A percentile compares a stretch with the other conserved stretches of the same genome.
Evolutionary conservation across 2,329 filamentous ascomycete species (phyloP).

Genomic region (Rhinocladiella similis): DNA sequence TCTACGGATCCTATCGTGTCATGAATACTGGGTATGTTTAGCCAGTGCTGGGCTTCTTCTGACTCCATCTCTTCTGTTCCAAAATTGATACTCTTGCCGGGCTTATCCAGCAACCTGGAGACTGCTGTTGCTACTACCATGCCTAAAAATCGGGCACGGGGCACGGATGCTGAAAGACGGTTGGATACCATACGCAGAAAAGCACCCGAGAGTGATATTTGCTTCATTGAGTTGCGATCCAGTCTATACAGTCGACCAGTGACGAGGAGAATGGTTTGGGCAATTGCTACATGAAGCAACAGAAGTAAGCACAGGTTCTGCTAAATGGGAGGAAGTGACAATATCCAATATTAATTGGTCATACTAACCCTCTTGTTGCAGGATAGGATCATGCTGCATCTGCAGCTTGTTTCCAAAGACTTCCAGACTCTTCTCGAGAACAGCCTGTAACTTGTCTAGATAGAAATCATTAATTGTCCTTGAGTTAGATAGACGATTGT

Average conservation of each 20-base stretch:
- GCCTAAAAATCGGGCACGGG: constrained; percentile 75
- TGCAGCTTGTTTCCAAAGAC: constrained; percentile 85
- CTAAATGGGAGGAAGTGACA: neutral
- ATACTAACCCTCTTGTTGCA: constrained; percentile 79
- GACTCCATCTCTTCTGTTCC: constrained; percentile 75
- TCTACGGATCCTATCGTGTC: constrained; percentile 61
- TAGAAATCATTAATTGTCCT: constrained; percentile 20
- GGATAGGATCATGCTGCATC: constrained; percentile 78
- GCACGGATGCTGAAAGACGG: constrained; percentile 74
- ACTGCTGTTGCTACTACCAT: constrained; percentile 81
- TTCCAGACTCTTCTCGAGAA: constrained; percentile 68
- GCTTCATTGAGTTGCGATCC: constrained; percentile 64
- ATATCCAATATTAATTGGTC: constrained; percentile 2
- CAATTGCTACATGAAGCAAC: constrained; percentile 58
- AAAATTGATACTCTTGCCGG: constrained; percentile 75
- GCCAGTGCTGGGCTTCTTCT: constrained; percentile 74
- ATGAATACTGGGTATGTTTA: constrained; percentile 60
- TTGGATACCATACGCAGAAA: constrained; percentile 84
- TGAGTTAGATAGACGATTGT: neutral
- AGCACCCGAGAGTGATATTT: constrained; percentile 68
- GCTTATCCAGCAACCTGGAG: constrained; percentile 63
- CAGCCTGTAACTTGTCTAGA: constrained; percentile 50
- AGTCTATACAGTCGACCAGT: constrained; percentile 73
- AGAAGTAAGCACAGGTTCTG: constrained; percentile 29
- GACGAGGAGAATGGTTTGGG: constrained; percentile 74